These are phyloP conservation scores for Eucalyptus erythrocorys DNA, from an alignment of 345 rosid species.

Conservation along the genomic window DNA sequence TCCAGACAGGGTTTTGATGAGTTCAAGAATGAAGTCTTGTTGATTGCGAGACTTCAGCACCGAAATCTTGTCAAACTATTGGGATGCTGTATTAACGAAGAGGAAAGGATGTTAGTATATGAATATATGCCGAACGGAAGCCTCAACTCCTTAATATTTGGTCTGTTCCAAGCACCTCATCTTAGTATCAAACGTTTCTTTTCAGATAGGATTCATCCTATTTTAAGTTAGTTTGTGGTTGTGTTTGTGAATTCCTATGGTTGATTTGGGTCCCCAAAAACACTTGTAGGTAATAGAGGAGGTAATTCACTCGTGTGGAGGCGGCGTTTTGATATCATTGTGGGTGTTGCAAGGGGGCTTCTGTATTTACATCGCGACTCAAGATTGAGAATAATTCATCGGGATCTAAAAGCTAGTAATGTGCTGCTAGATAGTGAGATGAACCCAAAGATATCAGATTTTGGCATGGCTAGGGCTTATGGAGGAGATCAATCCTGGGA, in stretches of 20 bases:
- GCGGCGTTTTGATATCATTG: neutral
- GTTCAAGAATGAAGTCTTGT: constrained; percentile 14
- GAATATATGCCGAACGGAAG: constrained; percentile 15
- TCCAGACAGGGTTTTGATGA: constrained; percentile 12
- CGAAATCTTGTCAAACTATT: constrained; percentile 10
- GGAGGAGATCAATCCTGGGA: constrained; percentile 1
- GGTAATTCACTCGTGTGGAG: neutral
- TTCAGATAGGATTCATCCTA: neutral
- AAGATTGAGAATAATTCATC: constrained; percentile 13
- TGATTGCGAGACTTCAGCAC: constrained; percentile 19
- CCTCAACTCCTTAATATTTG: constrained; percentile 6
- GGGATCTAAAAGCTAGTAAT: constrained; percentile 19
- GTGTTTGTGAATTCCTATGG: neutral
- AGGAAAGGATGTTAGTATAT: constrained; percentile 6
- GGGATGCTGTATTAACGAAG: constrained; percentile 4
- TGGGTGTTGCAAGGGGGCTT: constrained; percentile 19
- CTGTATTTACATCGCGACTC: constrained; percentile 22
- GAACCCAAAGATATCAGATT: constrained; percentile 24
- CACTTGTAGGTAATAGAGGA: neutral
- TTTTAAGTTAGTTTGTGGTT: neutral
- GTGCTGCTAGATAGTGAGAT: constrained; percentile 10
- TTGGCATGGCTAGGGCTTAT: constrained; percentile 16
- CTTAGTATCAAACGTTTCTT: neutral
- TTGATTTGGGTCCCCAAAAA: neutral
- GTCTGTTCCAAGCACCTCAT: neutral